phyloP scores from a whole-genome alignment of 176 grass and related monocot genomes.

The Lolium rigidum region DNA sequence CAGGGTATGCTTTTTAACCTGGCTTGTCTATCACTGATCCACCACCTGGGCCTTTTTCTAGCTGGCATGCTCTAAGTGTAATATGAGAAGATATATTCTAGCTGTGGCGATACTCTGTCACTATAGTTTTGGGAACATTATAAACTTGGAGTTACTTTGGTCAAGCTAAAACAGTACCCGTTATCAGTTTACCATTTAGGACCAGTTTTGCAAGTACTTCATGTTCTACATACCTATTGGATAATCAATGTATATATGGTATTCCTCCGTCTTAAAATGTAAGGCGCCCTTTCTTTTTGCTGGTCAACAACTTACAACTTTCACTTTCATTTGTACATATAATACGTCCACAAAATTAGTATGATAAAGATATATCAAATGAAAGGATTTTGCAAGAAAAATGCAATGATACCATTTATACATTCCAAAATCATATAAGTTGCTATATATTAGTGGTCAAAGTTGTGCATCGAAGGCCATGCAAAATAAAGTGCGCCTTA shows the following conservation, averaged over 20 bases:
- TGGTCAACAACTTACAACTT: no score
- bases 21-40: background rate
- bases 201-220: background rate
- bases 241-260: background rate
- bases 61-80: conserved; percentile 5
- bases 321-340: no score
- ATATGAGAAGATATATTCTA: background rate
- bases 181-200: background rate
- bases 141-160: conserved; percentile 23
- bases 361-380: no score
- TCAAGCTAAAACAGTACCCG: conserved; percentile 12
- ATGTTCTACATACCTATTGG: background rate
- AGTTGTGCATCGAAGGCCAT: no score
- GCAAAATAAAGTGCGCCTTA: no score
- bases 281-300: no score
- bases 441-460: no score
- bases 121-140: conserved; percentile 20
- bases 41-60: conserved; percentile 22
- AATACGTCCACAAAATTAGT: no score
- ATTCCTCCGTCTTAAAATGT: no score
- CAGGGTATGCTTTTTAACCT: conserved; percentile 59
- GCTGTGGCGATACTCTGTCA: conserved; percentile 6
- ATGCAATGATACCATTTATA: no score
- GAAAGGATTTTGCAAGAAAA: no score
- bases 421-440: no score